A percentile compares a stretch with the other conserved stretches of the same genome.
Evolutionary conservation across 768 basidiomycete genomes (phyloP).

Genomic region (Cystobasidium onofrii): DNA sequence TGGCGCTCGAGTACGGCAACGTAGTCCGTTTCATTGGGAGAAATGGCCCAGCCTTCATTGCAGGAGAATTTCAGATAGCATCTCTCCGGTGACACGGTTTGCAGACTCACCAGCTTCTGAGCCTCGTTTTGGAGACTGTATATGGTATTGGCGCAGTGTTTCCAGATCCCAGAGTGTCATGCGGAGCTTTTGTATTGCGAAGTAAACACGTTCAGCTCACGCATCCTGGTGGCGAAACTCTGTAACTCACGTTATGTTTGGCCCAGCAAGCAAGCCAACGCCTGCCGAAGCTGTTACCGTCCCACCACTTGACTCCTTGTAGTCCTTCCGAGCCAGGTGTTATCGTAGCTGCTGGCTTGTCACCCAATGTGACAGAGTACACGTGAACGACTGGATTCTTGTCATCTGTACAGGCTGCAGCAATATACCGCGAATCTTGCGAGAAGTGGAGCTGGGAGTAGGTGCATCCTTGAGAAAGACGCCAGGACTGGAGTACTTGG

Average conservation of each 20-base stretch:
- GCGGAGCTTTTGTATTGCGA: constrained; percentile 28
- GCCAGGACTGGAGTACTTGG: constrained; percentile 37
- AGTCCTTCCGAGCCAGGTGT: constrained; percentile 35
- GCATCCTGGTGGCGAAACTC: not conserved
- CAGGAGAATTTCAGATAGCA: not conserved
- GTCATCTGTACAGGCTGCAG: not conserved
- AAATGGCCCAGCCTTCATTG: constrained; percentile 32
- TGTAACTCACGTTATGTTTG: constrained; percentile 29
- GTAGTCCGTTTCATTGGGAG: constrained; percentile 41
- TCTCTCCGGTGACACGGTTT: not conserved
- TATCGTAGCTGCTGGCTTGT: constrained; percentile 29
- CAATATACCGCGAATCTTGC: not conserved
- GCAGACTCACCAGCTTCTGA: constrained; percentile 15
- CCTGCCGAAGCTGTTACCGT: not conserved
- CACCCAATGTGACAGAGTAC: constrained; percentile 28
- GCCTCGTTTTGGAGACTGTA: constrained; percentile 30
- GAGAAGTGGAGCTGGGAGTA: constrained; percentile 21
- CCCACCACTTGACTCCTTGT: constrained; percentile 17
- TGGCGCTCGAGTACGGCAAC: constrained; percentile 47
- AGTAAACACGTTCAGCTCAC: not conserved
- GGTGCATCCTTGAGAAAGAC: not conserved
- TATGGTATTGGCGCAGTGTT: constrained; percentile 5
- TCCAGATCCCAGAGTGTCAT: constrained; percentile 33
- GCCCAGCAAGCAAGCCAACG: not conserved
- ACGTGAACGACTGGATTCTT: not conserved